Evolutionary conservation across 306 rosid species (phyloP).

Genomic region (Castanospermum australe): DNA sequence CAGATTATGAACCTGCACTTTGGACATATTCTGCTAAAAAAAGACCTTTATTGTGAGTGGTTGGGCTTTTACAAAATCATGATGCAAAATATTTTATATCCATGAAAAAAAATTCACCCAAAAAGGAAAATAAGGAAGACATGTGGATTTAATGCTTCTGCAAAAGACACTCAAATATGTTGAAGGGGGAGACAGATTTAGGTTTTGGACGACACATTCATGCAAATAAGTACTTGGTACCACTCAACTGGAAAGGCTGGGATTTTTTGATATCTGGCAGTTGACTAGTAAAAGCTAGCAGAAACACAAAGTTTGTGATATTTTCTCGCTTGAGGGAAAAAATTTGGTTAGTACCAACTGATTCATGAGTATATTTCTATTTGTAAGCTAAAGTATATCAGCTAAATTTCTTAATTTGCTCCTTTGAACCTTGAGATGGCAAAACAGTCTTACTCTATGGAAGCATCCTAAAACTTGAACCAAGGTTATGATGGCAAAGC

Average conservation of each 20-base stretch:
- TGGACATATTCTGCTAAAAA: conserved; percentile 44
- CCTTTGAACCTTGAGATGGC: background rate
- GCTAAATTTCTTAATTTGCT: background rate
- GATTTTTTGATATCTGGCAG: background rate
- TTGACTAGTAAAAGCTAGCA: background rate
- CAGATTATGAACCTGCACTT: conserved; percentile 46
- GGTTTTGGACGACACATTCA: background rate
- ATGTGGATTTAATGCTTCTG: background rate
- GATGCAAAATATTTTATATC: background rate
- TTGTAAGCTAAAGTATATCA: background rate
- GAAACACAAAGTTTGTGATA: background rate
- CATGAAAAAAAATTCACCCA: background rate
- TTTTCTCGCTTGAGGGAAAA: background rate
- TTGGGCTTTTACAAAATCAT: background rate
- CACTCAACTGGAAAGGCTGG: background rate
- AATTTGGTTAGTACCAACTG: background rate
- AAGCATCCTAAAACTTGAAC: background rate
- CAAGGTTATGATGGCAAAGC: background rate
- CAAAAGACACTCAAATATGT: background rate
- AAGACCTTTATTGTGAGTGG: background rate
- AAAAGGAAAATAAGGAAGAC: background rate
- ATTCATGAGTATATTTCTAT: background rate
- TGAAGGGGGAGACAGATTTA: background rate
- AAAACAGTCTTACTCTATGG: background rate
- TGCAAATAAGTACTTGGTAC: background rate